Percentiles rank a stretch among this genome's conserved stretches.
These are phyloP conservation scores for Xylaria sp. DNA, from an alignment of 2,329 filamentous ascomycete species.

Conservation along the genomic window DNA sequence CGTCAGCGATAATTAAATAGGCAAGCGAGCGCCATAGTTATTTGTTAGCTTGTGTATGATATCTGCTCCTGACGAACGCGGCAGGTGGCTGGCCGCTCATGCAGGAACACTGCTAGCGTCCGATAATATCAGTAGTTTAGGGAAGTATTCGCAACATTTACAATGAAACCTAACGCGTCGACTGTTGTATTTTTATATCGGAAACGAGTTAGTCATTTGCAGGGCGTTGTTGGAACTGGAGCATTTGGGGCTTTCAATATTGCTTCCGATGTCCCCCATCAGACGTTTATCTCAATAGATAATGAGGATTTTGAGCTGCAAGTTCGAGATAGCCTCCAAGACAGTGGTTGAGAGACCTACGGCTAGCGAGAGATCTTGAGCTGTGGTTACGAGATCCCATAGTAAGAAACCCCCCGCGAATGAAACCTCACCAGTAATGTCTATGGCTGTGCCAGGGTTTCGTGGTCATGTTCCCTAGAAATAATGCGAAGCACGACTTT, in stretches of 20 bases:
- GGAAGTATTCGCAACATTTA: background rate
- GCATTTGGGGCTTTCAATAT: background rate
- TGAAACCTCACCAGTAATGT: no score
- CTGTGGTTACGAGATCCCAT: background rate
- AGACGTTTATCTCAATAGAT: background rate
- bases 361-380: background rate
- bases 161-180: background rate
- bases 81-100: background rate
- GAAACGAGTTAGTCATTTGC: background rate
- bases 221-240: background rate
- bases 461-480: background rate
- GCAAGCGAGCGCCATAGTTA: background rate
- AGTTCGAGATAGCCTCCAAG: background rate
- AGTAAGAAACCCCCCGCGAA: no score
- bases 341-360: background rate
- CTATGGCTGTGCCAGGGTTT: no score
- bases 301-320: background rate
- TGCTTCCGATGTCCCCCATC: background rate
- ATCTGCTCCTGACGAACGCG: background rate
- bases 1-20: background rate
- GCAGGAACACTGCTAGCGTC: conserved; percentile 2
- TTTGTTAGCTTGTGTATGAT: background rate
- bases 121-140: background rate
- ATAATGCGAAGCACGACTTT: background rate
- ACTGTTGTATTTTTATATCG: background rate